Evolutionary conservation across 139 green algal species (phyloP), one percentile per base, ranked within the genome.

Genomic region (Chlamydomonas sp.): DNA sequence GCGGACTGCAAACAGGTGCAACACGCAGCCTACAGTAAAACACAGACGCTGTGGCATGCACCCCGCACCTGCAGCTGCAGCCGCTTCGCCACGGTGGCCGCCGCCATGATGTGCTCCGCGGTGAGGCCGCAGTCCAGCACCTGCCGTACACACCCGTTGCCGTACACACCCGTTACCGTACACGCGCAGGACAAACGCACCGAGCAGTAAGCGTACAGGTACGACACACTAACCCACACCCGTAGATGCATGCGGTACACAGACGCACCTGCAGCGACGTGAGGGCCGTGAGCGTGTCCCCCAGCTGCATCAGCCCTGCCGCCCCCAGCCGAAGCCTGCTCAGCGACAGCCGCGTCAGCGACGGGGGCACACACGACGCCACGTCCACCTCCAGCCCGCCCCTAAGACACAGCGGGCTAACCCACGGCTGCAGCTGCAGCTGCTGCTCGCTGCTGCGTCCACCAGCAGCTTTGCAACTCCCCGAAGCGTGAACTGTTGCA

Each of bases 81-180:
- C 10, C 20, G 77, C 2, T 20, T 71, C 14, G 59, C 82, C 16
- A n/a, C 12, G 59, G 72, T 71, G 62, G 57, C 82, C 72, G 79
- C 82, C 71, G 63, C 15, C 2, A 5, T 16, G 1, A 86, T 12
- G 69, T 86, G 82, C 20, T 49, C 82, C 49, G 82, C 6, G 5
- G 71, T 69, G 10, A 86, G 82, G 2, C 82, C 82, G 69, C 82
- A 86, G 82, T 86, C 82, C 69, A 86, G n/a, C 5, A 86, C 60
- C 82, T 86, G 81, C 4, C 6, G 64, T 49, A 49, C 31, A 49
- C 31, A 49, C 31, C 31, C 31, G 31, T 49, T 49, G 0, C 31
- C 31, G 31, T 49, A 49, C 31, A 49, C 31, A 49, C 31, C 31
- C 31, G 31, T 49, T 49, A 49, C 31, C 31, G 31, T 49, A 49